Evolutionary conservation across 805 yeast species (phyloP), one percentile per base, ranked within the genome.

Genomic region (Metschnikowia gelsemii): DNA sequence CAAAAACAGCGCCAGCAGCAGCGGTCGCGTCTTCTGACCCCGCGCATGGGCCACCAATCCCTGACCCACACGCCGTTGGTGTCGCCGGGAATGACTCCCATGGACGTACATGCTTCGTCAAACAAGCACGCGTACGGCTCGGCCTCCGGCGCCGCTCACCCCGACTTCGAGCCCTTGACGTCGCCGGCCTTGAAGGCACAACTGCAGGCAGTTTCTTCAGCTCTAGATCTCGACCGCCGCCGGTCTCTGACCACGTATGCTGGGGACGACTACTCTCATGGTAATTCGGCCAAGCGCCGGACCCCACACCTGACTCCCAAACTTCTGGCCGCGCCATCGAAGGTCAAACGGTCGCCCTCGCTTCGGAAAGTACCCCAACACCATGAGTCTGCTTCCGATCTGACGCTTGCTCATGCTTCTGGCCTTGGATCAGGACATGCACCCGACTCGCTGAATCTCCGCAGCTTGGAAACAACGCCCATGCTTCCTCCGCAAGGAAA

Each of bases 51-150:
- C 2, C 40, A 24, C 12, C 39, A 30, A 12, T 16, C 5, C 17
- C 32, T 19, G 40, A 26, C 43, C 12, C 24, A 24, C 61, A 85
- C 93, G 1, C 93, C 95, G 0, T 68, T 85, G 46, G 77, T 82
- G 1, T 82, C 90, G 2, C 95, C 95, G 0, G 82, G 85, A 8
- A 84, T 80, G 12, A 78, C 88, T 2, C 88, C 88, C 1, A 52
- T 73, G 53, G 87, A 75, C 16, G 49, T 55, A 25, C 62, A 56
- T 31, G 57, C 57, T 5, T 58, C 56, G 35, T 16, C 44, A 28
- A 54, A 54, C 41, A 50, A 52, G 34, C 31, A 27, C 17, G 36
- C 23, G 26, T 35, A 32, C 20, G n/a, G n/a, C n/a, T n/a, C n/a
- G n/a, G n/a, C n/a, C n/a, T n/a, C n/a, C n/a, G n/a, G 44, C 40